Percentiles rank a stretch among this genome's conserved stretches.
phyloP scores from a whole-genome alignment of 345 rosid species.

The Hypericum perforatum region DNA sequence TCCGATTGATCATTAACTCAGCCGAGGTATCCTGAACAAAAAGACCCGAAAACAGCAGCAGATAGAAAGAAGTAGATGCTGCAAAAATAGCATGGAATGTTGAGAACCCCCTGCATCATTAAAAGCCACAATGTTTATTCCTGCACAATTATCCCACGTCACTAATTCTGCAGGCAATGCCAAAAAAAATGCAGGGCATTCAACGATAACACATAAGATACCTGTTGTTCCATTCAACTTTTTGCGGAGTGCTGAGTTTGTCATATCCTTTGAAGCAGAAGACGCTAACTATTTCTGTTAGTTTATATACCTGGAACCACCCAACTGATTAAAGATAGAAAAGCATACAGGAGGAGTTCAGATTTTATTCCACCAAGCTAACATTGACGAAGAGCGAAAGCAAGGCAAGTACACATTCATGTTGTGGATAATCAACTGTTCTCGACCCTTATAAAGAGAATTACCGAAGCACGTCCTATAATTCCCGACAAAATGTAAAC shows the following conservation, averaged over 20 bases:
- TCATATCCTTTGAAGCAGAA: constrained; percentile 42
- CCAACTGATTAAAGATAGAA: not conserved
- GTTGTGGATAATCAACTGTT: too few species aligned
- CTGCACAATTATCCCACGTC: not conserved
- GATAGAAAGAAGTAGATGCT: constrained; percentile 51
- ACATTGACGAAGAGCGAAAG: too few species aligned
- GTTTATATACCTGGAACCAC: constrained; percentile 48
- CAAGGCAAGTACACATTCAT: too few species aligned
- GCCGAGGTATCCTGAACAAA: constrained; percentile 46
- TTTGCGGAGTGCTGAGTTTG: constrained; percentile 38
- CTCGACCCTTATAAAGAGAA: too few species aligned
- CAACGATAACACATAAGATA: constrained; percentile 12
- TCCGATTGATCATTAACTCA: constrained; percentile 39
- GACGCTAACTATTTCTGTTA: constrained; percentile 43
- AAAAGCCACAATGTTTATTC: constrained; percentile 7
- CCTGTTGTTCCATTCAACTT: constrained; percentile 87
- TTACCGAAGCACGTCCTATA: too few species aligned
- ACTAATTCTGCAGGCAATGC: not conserved
- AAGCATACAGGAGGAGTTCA: too few species aligned
- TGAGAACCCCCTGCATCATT: constrained; percentile 65
- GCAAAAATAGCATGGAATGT: constrained; percentile 68
- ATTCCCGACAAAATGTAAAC: too few species aligned
- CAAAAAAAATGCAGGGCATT: constrained; percentile 1
- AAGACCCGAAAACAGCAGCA: constrained; percentile 50
- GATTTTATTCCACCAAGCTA: too few species aligned